phyloP scores from a whole-genome alignment of 1,139 yeast genomes.

The Debaryomyces robertsiae region DNA sequence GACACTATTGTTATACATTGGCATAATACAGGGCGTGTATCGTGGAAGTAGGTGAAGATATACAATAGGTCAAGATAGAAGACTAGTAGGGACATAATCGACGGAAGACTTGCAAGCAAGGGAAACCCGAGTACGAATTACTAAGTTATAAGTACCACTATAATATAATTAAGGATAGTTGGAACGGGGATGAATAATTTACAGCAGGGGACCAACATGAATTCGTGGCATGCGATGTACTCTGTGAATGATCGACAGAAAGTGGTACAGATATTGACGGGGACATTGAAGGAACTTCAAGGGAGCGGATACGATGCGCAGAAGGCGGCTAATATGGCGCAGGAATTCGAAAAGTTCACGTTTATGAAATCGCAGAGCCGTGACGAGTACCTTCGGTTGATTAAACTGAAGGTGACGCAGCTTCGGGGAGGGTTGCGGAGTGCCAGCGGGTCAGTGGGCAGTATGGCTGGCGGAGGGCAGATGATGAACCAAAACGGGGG shows the following conservation, averaged over 20 bases:
- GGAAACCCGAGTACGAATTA: too few species aligned
- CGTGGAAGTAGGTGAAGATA: not conserved
- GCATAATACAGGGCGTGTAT: too few species aligned
- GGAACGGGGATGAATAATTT: conserved; percentile 14
- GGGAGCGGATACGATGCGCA: conserved; percentile 39
- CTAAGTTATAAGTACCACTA: too few species aligned
- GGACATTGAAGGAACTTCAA: conserved; percentile 44
- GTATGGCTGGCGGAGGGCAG: conserved; percentile 8
- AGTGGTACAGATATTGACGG: conserved; percentile 43
- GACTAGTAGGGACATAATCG: not conserved
- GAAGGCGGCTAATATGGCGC: conserved; percentile 45
- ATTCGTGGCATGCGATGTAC: conserved; percentile 45
- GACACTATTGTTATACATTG: not conserved
- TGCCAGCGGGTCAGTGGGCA: conserved; percentile 7
- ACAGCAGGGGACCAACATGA: conserved; percentile 29
- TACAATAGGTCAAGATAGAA: not conserved
- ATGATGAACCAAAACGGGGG: conserved; percentile 13
- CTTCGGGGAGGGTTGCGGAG: conserved; percentile 28
- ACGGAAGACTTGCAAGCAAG: too few species aligned
- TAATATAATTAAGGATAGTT: not conserved
- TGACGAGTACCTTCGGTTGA: conserved; percentile 43
- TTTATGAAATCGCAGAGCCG: conserved; percentile 41
- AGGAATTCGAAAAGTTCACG: conserved; percentile 47
- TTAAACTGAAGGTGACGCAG: conserved; percentile 45
- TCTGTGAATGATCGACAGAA: conserved; percentile 45